These are phyloP conservation scores for Microglena sp. DNA, from an alignment of 139 green algal genomes.

Conservation along the genomic window DNA sequence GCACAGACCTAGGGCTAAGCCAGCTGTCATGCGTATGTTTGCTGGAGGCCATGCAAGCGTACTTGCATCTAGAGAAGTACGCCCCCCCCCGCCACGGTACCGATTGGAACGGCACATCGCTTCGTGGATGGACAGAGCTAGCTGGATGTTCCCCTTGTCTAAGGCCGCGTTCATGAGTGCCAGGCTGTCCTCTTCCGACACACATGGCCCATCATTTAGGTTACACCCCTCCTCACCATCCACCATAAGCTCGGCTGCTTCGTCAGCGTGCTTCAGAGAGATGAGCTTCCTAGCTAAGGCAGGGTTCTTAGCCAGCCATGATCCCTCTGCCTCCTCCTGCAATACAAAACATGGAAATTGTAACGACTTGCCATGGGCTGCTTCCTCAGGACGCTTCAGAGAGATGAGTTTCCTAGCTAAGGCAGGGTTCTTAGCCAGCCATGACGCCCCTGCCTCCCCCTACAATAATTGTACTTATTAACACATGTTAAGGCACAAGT, in stretches of 20 bases:
- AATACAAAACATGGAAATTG: too few relatives aligned
- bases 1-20: conserved; percentile 61
- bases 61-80: too few relatives aligned
- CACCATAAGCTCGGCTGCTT: conserved; percentile 22
- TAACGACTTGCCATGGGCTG: too few relatives aligned
- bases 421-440: neutral
- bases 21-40: conserved; percentile 35
- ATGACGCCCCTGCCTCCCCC: too few relatives aligned
- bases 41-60: conserved; percentile 60
- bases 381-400: neutral
- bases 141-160: conserved; percentile 37
- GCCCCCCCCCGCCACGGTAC: too few relatives aligned
- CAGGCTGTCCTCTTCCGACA: conserved; percentile 10
- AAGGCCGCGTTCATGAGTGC: conserved; percentile 30
- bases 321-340: too few relatives aligned
- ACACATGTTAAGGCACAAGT: too few relatives aligned
- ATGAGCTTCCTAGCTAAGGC: conserved; percentile 4
- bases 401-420: conserved; percentile 4
- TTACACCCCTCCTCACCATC: too few relatives aligned
- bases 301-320: neutral
- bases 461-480: too few relatives aligned
- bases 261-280: neutral
- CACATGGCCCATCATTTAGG: neutral
- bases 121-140: conserved; percentile 57
- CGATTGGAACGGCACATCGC: neutral